Percentiles rank a stretch among this genome's conserved stretches.
Evolutionary conservation across 1,284 basidiomycete genomes (phyloP).

Genomic region (Cutaneotrichosporon curvatum): DNA sequence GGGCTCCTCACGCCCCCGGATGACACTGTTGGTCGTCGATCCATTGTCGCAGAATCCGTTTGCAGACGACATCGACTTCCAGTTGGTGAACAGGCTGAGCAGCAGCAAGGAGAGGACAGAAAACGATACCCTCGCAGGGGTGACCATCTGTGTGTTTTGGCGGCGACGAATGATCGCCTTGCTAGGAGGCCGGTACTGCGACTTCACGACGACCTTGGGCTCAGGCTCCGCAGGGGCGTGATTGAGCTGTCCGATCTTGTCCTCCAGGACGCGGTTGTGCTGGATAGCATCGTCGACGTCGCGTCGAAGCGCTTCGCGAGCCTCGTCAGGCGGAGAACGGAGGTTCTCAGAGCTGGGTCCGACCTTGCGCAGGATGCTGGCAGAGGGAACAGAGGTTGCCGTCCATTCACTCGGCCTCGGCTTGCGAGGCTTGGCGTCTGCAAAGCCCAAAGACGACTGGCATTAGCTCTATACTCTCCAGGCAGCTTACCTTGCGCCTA

Average conservation of each 20-base stretch:
- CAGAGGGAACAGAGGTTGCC: conserved; percentile 14
- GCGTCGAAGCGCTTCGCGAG: conserved; percentile 20
- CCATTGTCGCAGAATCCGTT: conserved; percentile 78
- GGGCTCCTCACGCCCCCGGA: conserved; percentile 42
- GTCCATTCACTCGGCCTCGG: conserved; percentile 18
- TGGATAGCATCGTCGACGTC: conserved; percentile 22
- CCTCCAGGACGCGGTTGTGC: conserved; percentile 29
- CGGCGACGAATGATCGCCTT: conserved; percentile 10
- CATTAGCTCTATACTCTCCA: not conserved
- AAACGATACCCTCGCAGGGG: conserved; percentile 41
- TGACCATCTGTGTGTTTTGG: conserved; percentile 8
- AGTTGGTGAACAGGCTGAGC: conserved; percentile 46
- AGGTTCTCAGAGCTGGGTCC: conserved; percentile 34
- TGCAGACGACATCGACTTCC: conserved; percentile 54
- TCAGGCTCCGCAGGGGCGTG: not conserved
- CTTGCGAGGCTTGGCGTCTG: conserved; percentile 11
- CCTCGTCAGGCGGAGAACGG: conserved; percentile 28
- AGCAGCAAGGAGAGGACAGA: conserved; percentile 49
- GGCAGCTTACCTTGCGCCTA: conserved; percentile 36
- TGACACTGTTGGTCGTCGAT: conserved; percentile 56
- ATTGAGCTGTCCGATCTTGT: conserved; percentile 20
- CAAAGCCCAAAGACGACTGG: conserved; percentile 19
- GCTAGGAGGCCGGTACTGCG: not conserved
- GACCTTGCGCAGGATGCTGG: conserved; percentile 25
- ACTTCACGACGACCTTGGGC: conserved; percentile 1